Base-by-base conservation (phyloP, 225 moss, liverwort and hornwort species). In the Climacium dendroides region DNA sequence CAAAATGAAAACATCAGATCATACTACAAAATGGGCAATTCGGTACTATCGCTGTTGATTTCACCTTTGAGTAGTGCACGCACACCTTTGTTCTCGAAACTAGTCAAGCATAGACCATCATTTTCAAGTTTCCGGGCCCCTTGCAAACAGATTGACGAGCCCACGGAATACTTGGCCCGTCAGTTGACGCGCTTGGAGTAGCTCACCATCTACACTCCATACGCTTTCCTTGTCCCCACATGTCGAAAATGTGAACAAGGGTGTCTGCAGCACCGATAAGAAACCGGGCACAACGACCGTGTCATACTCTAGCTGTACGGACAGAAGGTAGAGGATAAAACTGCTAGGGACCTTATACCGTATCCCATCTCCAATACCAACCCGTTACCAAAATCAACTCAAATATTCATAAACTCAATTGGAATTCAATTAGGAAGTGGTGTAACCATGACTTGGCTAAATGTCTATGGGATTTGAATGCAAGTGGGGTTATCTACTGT, bases 181-280 rank as follows among this genome's bases (percentile, higher is more conserved):
- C 65, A 96, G 89, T 84, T 96, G 92, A 79, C 94, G 93, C n/a
- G 96, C 98, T 74, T 91, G 93, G 81, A 98, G 93, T 79, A 98
- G 95, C 91, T 98, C 98, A 60, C 98, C 98, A 63, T 98, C 96
- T 30, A 98, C 95, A 87, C 83, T 96, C 98, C 98, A 96, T 45
- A 98, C 88, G 75, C 98, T 98, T 87, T 92, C 86, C 72, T 96
- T 93, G 80, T 90, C 90, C 48, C 98, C 96, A 52, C 89, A 85
- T 34, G 96, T 92, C 32, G 83, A 91, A 90, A 98, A 96, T 58
- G 96, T 95, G 82, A 98, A 96, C n/a, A 96, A 89, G 37, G 98
- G 98, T 59, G 98, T 98, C 98, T 98, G 93, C 85, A 80, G 29
- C 85, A 87, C 79, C 53, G 37, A 82, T 35, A 80, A 80, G 75